Base-by-base conservation (phyloP, 495 filamentous ascomycete species). In the Aspergillus affinis region DNA sequence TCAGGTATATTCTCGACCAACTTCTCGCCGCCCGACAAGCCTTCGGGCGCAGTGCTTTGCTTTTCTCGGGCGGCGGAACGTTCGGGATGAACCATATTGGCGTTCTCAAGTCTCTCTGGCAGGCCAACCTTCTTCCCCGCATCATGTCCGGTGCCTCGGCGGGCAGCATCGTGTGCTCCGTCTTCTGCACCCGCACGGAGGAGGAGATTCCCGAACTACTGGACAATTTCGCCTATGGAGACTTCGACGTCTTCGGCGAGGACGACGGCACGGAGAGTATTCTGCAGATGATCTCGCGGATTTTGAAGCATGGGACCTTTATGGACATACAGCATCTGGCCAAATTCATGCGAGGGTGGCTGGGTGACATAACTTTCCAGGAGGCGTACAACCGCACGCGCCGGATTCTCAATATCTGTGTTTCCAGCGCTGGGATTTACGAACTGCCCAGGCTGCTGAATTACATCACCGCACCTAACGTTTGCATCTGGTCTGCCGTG, bases 81-180 rank as follows among this genome's bases (percentile, higher is more conserved):
- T 93, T 96, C 72, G 93, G 93, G 26, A 97, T 98, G 93, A 90
- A 89, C 51, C 93, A 98, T 71, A 89, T 97, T 61, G 93, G 93
- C 2, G 93, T 97, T n/a, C 75, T 97, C 61, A 96, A 96, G 65
- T 82, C 89, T 6, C 81, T 98, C 17, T 92, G 83, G 69, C 85
- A 95, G 68, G 76, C 83, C 17, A 83, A 82, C 0, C 78, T 96
- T 4, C 82, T 97, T 2, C 93, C 93, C 8, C 86, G 92, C 19
- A 94, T 98, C 68, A 93, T 98, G 56, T 97, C 92, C 0, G 93
- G 93, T 7, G 89, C 93, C 0, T 96, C 92, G 1, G 93, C 93
- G 3, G 93, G 93, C n/a, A 93, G 90, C 61, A 97, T 98, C 50
- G 91, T 97, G 26, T 91, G 86, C 60, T 82, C 92, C 0, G 90